These are phyloP conservation scores for Amanita fuliginea DNA, from an alignment of 768 basidiomycete species.

Conservation along the genomic window DNA sequence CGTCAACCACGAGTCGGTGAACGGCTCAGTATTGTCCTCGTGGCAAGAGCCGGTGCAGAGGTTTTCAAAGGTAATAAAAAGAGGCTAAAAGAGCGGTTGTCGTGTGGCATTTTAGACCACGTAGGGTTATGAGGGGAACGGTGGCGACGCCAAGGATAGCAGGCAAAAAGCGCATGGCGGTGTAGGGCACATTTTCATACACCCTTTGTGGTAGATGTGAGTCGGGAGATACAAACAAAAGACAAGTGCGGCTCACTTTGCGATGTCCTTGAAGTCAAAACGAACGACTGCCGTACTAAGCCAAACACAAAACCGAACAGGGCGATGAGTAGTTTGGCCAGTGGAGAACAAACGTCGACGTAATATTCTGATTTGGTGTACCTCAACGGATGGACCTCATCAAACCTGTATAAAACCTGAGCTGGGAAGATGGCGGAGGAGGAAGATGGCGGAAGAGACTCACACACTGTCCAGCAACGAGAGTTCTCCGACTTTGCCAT, in stretches of 20 bases:
- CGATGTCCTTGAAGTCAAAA: constrained; percentile 98
- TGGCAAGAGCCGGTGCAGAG: constrained; percentile 87
- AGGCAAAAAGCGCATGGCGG: constrained; percentile 96
- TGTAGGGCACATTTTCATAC: constrained; percentile 88
- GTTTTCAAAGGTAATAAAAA: constrained; percentile 96
- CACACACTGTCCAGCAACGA: constrained; percentile 82
- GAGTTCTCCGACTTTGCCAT: too few species aligned
- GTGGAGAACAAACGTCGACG: constrained; percentile 93
- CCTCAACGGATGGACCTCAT: constrained; percentile 92
- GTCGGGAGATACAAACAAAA: not conserved
- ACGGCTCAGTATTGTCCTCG: constrained; percentile 78
- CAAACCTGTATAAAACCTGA: constrained; percentile 51
- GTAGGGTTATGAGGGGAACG: constrained; percentile 84
- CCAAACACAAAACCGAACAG: constrained; percentile 80
- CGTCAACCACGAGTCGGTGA: constrained; percentile 84
- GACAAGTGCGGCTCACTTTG: constrained; percentile 51
- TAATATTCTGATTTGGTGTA: constrained; percentile 91
- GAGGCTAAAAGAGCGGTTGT: constrained; percentile 88
- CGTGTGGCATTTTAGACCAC: constrained; percentile 83
- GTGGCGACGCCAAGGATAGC: constrained; percentile 83
- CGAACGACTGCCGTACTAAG: constrained; percentile 84
- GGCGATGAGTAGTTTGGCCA: constrained; percentile 93
- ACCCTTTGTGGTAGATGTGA: constrained; percentile 29
- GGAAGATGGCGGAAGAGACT: constrained; percentile 21
- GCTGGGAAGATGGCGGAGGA: not conserved